A percentile compares a stretch with the other conserved stretches of the same genome.
phyloP scores from a whole-genome alignment of 2,329 filamentous ascomycete species.

The Fusarium sp. region DNA sequence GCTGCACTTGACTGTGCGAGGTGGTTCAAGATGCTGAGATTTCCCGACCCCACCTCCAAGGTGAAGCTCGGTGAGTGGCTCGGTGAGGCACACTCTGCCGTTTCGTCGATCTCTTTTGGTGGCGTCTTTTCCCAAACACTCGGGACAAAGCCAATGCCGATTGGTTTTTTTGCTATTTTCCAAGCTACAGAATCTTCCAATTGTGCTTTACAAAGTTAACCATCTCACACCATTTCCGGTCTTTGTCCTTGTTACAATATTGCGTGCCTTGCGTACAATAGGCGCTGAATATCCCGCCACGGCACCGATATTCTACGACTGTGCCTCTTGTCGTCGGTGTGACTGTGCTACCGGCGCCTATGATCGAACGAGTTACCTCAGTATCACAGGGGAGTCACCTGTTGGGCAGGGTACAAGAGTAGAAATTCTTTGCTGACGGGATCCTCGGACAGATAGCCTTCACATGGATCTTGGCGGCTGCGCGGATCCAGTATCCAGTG shows the following conservation, averaged over 20 bases:
- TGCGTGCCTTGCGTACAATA: neutral
- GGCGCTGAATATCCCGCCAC: neutral
- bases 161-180: neutral
- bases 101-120: neutral
- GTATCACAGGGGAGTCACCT: constrained; percentile 22
- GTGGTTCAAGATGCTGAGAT: constrained; percentile 35
- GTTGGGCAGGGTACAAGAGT: neutral
- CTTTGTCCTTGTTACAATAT: neutral
- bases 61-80: constrained; percentile 34
- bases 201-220: neutral
- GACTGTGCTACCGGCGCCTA: constrained; percentile 17
- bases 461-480: constrained; percentile 17
- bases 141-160: neutral
- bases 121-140: neutral
- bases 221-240: neutral
- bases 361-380: constrained; percentile 1
- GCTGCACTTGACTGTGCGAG: constrained; percentile 12
- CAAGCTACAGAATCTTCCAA: neutral
- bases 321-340: constrained; percentile 9
- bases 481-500: constrained; percentile 5
- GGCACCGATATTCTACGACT: constrained; percentile 17
- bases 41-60: constrained; percentile 30
- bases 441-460: neutral
- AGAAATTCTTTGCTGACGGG: neutral
- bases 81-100: neutral